phyloP scores from a whole-genome alignment of 345 rosid species.

The Brassica incana region DNA sequence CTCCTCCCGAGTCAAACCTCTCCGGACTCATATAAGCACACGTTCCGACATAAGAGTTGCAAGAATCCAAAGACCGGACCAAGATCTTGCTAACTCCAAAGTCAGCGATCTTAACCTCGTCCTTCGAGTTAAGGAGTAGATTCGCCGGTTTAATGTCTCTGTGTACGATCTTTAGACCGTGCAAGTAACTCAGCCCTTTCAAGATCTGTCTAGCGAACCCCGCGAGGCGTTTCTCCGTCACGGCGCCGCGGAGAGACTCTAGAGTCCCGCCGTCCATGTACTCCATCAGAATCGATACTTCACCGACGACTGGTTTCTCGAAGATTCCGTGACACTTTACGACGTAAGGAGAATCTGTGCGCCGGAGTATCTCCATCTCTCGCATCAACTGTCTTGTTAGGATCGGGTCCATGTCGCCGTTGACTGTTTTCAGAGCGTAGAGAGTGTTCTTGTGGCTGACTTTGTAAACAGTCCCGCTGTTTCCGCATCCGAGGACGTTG shows the following conservation, averaged over 20 bases:
- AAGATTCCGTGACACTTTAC: conserved; percentile 58
- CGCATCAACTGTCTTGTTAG: conserved; percentile 42
- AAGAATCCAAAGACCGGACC: conserved; percentile 59
- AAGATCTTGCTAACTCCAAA: conserved; percentile 83
- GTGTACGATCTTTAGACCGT: conserved; percentile 65
- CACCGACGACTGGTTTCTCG: conserved; percentile 52
- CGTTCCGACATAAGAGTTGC: conserved; percentile 80
- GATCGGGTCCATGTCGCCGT: conserved; percentile 56
- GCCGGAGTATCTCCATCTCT: conserved; percentile 75
- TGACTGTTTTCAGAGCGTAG: conserved; percentile 69
- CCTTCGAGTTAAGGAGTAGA: conserved; percentile 51
- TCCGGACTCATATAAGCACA: conserved; percentile 95
- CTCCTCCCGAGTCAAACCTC: conserved; percentile 47
- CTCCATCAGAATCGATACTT: conserved; percentile 65
- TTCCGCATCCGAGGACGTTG: conserved; percentile 70
- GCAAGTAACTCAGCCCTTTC: conserved; percentile 61
- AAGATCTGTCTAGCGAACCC: conserved; percentile 60
- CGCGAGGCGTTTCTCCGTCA: conserved; percentile 51
- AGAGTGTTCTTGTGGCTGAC: conserved; percentile 55
- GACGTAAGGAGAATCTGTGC: conserved; percentile 59
- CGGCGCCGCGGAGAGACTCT: conserved; percentile 50
- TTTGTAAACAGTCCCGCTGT: conserved; percentile 79
- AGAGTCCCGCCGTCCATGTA: conserved; percentile 74
- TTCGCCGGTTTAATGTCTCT: conserved; percentile 83
- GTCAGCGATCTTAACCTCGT: conserved; percentile 77